Evolutionary conservation across 805 yeast genomes (phyloP).

Genomic region (Candida arabinofermentans): DNA sequence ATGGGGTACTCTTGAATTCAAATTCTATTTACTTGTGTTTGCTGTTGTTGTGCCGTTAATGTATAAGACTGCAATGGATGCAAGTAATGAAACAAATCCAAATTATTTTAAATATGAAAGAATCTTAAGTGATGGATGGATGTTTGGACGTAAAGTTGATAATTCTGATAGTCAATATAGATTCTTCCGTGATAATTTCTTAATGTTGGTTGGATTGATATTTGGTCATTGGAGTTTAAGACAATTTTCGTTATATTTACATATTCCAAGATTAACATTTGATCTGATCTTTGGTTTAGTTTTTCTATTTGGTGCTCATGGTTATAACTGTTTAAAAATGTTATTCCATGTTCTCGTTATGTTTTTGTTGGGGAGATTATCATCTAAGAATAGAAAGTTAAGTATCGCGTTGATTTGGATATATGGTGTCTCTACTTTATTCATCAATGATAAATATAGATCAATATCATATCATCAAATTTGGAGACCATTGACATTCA

Average conservation of each 20-base stretch:
- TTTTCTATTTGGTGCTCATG: constrained; percentile 74
- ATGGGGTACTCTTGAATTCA: constrained; percentile 79
- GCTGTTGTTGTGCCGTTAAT: constrained; percentile 73
- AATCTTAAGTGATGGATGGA: constrained; percentile 78
- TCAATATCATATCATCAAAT: constrained; percentile 46
- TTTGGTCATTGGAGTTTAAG: constrained; percentile 53
- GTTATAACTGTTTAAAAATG: constrained; percentile 64
- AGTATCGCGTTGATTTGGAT: constrained; percentile 59
- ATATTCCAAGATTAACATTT: constrained; percentile 48
- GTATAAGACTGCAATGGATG: constrained; percentile 77
- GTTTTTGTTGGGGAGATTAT: constrained; percentile 44
- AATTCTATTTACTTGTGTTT: constrained; percentile 60
- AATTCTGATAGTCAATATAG: constrained; percentile 88
- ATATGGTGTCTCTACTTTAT: constrained; percentile 74
- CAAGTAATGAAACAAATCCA: constrained; percentile 69
- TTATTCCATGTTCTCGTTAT: constrained; percentile 52
- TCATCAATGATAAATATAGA: constrained; percentile 69
- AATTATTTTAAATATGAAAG: constrained; percentile 63
- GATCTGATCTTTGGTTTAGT: constrained; percentile 70
- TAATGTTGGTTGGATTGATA: constrained; percentile 53
- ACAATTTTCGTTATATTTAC: constrained; percentile 25
- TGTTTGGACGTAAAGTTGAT: constrained; percentile 85
- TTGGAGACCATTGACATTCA: constrained; percentile 37
- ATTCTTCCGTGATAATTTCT: constrained; percentile 79
- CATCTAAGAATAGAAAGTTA: constrained; percentile 28